Evolutionary conservation across 73 alveolate species (phyloP).

Genomic region (Tetrahymena thermophila): DNA sequence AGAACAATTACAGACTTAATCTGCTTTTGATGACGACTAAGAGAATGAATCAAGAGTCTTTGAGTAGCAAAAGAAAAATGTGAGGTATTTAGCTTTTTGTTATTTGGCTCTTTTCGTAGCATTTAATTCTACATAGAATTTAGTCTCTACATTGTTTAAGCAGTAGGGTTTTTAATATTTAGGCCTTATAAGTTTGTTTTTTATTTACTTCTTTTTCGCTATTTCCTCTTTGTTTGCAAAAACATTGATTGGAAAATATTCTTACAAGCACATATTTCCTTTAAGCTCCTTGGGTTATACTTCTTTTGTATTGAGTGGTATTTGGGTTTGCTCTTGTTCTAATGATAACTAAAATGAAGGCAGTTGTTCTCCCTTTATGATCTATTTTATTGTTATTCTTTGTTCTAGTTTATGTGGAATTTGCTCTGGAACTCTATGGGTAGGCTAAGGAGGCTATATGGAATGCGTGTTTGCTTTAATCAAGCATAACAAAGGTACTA

Average conservation of each 20-base stretch:
- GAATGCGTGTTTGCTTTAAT: not conserved
- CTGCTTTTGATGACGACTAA: not conserved
- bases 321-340: not conserved
- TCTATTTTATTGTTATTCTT: not conserved
- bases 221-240: not conserved
- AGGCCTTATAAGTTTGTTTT: not conserved
- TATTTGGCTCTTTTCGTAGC: not conserved
- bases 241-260: not conserved
- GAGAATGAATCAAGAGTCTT: not conserved
- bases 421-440: not conserved
- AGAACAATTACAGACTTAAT: not conserved
- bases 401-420: not conserved
- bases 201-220: not conserved
- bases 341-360: not conserved
- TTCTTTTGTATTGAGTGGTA: not conserved
- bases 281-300: not conserved
- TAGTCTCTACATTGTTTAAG: not conserved
- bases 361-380: not conserved
- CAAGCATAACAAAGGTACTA: not conserved
- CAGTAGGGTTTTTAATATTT: not conserved
- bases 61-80: not conserved
- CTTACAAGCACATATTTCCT: not conserved
- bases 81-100: not conserved
- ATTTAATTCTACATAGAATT: not conserved
- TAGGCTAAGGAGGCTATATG: not conserved